These are phyloP conservation scores for Phytopythium delawarense DNA, from an alignment of 352 stramenopile genomes.

Conservation along the genomic window DNA sequence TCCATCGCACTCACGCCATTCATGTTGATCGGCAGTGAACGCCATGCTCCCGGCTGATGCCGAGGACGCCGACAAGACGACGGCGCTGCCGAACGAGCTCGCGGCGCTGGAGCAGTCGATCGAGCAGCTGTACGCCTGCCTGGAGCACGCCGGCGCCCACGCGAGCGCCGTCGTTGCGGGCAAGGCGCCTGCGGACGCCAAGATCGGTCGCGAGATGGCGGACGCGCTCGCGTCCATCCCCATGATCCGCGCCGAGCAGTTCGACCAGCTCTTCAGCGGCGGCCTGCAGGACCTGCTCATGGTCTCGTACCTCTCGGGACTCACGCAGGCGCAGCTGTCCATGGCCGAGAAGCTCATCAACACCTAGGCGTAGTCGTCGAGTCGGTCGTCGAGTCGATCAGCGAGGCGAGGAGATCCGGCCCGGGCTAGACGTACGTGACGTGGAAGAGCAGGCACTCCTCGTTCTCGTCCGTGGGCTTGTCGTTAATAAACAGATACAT, in stretches of 20 bases:
- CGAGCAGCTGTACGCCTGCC: conserved; percentile 87
- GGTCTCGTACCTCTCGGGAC: conserved; percentile 96
- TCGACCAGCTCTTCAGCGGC: conserved; percentile 96
- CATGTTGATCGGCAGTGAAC: conserved; percentile 35
- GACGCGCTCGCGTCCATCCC: conserved; percentile 93
- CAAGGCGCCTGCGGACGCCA: conserved; percentile 71
- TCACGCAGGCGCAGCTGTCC: conserved; percentile 96
- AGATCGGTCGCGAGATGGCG: conserved; percentile 91
- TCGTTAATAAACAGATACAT: conserved; percentile 93
- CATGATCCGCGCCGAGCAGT: conserved; percentile 91
- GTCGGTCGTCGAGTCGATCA: not conserved
- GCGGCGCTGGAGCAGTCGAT: conserved; percentile 77
- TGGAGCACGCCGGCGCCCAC: conserved; percentile 88
- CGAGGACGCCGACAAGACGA: conserved; percentile 23
- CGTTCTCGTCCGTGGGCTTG: conserved; percentile 85
- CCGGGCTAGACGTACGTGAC: conserved; percentile 45
- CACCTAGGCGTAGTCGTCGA: conserved; percentile 35
- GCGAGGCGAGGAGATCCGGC: no score
- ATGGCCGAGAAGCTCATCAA: conserved; percentile 98
- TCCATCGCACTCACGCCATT: not conserved
- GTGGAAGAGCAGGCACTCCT: conserved; percentile 91
- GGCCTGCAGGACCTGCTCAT: conserved; percentile 98
- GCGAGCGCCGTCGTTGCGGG: conserved; percentile 90
- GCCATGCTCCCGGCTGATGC: conserved; percentile 60
- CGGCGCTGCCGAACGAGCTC: conserved; percentile 69